phyloP scores from a whole-genome alignment of 257 asterid species.

The Osmanthus fragrans region DNA sequence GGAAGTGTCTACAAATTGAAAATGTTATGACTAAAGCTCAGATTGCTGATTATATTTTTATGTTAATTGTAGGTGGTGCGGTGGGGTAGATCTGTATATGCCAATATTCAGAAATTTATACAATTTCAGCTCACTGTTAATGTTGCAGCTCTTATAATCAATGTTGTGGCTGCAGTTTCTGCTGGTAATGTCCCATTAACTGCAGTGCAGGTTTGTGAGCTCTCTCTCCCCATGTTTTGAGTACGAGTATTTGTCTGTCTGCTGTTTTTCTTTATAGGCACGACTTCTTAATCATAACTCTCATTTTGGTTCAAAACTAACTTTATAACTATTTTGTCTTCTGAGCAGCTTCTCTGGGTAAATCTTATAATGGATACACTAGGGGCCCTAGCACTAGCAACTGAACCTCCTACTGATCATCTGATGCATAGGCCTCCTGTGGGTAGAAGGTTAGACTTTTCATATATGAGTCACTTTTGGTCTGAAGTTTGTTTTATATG shows the following conservation, averaged over 20 bases:
- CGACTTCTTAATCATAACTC: not conserved
- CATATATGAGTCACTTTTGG: not conserved
- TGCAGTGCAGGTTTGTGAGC: conserved; percentile 80
- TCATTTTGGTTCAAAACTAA: conserved; percentile 1
- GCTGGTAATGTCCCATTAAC: conserved; percentile 89
- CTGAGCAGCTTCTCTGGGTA: conserved; percentile 92
- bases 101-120: conserved; percentile 93
- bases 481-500: conserved; percentile 5
- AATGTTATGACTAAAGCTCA: conserved; percentile 4
- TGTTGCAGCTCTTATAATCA: conserved; percentile 85
- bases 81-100: conserved; percentile 98
- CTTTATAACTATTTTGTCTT: not conserved
- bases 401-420: conserved; percentile 96
- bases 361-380: conserved; percentile 98
- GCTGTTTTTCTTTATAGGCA: not conserved
- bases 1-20: not conserved
- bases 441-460: conserved; percentile 79
- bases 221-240: conserved; percentile 9
- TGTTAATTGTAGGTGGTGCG: conserved; percentile 75
- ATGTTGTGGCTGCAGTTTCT: conserved; percentile 92
- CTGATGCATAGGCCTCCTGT: conserved; percentile 87
- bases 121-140: conserved; percentile 97
- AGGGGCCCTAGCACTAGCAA: conserved; percentile 96
- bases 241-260: not conserved
- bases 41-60: not conserved